Conservation (phyloP, 495 filamentous ascomycete species). For the Saxophila tyrrhenica region DNA sequence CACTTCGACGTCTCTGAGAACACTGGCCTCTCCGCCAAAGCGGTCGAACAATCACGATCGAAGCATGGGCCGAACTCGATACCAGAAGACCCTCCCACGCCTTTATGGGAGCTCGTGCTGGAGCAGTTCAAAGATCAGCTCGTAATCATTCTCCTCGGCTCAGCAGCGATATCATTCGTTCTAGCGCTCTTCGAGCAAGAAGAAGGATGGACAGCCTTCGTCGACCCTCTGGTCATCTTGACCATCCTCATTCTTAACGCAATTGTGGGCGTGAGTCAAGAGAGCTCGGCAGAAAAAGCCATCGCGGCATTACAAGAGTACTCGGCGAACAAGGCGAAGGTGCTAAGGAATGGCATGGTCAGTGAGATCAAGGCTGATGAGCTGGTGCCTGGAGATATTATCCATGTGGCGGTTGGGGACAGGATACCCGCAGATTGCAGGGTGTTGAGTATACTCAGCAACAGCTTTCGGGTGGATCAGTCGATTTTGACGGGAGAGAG, state of each 20-base stretch:
- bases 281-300: conserved; percentile 96
- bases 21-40: conserved; percentile 14
- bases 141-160: conserved; percentile 87
- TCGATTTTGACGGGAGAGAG: conserved; percentile 97
- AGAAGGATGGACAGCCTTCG: conserved; percentile 94
- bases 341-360: conserved; percentile 65
- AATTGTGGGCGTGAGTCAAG: conserved; percentile 94
- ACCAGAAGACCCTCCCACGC: conserved; percentile 93
- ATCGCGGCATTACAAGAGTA: conserved; percentile 99
- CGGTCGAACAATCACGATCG: conserved; percentile 4
- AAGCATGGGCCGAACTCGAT: conserved; percentile 46
- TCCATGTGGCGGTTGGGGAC: conserved; percentile 82
- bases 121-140: conserved; percentile 99
- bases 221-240: conserved; percentile 92
- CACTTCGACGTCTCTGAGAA: conserved; percentile 20
- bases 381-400: conserved; percentile 87
- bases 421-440: conserved; percentile 96
- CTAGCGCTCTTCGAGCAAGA: conserved; percentile 88
- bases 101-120: conserved; percentile 87
- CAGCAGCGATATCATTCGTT: conserved; percentile 88
- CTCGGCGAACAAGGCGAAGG: conserved; percentile 94
- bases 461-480: conserved; percentile 92
- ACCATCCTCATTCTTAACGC: conserved; percentile 96
- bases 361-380: conserved; percentile 83
- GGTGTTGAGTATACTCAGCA: conserved; percentile 83